Evolutionary conservation across 2,329 filamentous ascomycete species (phyloP).

Genomic region (Myriosclerotinia duriaeana): DNA sequence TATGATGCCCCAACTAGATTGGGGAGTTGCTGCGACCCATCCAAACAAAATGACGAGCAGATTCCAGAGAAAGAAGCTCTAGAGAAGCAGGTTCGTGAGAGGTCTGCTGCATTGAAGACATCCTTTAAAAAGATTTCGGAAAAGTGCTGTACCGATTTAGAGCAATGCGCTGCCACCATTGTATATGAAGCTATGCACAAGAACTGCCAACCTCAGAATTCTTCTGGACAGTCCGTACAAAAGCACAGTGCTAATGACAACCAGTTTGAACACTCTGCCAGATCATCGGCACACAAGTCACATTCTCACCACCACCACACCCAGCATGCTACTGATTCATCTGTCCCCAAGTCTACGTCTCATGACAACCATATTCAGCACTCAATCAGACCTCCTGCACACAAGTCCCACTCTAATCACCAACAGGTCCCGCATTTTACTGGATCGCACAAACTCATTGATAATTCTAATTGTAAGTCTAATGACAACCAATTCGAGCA

Average conservation of each 20-base stretch:
- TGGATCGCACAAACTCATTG: neutral
- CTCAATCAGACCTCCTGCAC: neutral
- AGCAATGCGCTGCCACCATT: neutral
- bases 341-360: neutral
- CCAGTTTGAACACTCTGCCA: neutral
- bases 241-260: neutral
- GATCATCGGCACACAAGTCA: neutral
- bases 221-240: neutral
- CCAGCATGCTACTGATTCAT: neutral
- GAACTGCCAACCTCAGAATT: neutral
- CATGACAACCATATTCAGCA: neutral
- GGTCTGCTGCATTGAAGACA: neutral
- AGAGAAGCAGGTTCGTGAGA: too few relatives aligned
- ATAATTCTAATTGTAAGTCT: neutral
- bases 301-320: neutral
- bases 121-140: neutral
- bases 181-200: neutral
- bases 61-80: neutral
- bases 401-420: neutral
- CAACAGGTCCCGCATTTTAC: neutral
- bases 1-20: neutral
- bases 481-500: conserved; percentile 3
- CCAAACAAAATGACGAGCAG: neutral
- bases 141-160: neutral
- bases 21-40: conserved; percentile 8